phyloP scores from a whole-genome alignment of 2,329 filamentous ascomycete species.

The Gyromitra esculenta region DNA sequence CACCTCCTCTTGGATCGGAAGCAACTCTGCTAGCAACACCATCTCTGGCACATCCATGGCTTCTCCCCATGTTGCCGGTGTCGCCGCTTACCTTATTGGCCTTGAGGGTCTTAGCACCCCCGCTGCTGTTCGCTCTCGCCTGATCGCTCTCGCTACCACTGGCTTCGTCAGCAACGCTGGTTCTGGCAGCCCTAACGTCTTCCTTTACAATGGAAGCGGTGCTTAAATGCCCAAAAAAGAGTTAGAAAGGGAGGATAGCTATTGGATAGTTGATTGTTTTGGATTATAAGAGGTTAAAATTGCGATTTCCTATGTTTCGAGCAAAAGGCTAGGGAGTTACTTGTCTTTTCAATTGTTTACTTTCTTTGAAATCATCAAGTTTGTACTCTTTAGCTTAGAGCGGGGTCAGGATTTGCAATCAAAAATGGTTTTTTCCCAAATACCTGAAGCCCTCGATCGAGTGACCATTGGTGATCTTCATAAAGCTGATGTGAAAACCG shows the following conservation, averaged over 20 bases:
- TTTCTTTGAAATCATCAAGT: slow-evolving; percentile 7
- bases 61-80: slow-evolving; percentile 73
- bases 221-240: slow-evolving; percentile 21
- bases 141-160: slow-evolving; percentile 63
- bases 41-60: slow-evolving; percentile 73
- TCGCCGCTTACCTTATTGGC: slow-evolving; percentile 74
- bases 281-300: no score
- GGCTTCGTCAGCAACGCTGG: slow-evolving; percentile 60
- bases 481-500: neutral
- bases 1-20: slow-evolving; percentile 64
- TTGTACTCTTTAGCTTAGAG: slow-evolving; percentile 9
- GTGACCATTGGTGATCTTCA: slow-evolving; percentile 2
- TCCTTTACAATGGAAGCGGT: slow-evolving; percentile 55
- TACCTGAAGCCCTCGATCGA: neutral
- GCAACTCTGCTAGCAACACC: slow-evolving; percentile 62
- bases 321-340: slow-evolving; percentile 1
- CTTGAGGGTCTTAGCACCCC: slow-evolving; percentile 63
- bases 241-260: neutral
- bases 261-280: neutral
- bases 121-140: slow-evolving; percentile 64
- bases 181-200: slow-evolving; percentile 54
- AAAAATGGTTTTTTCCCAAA: slow-evolving; percentile 8
- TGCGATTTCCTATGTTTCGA: slow-evolving; percentile 18
- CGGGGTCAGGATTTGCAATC: neutral
- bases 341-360: slow-evolving; percentile 13